Evolutionary conservation across 1,284 basidiomycete species (phyloP).

Genomic region (Phenoliferia sp.): DNA sequence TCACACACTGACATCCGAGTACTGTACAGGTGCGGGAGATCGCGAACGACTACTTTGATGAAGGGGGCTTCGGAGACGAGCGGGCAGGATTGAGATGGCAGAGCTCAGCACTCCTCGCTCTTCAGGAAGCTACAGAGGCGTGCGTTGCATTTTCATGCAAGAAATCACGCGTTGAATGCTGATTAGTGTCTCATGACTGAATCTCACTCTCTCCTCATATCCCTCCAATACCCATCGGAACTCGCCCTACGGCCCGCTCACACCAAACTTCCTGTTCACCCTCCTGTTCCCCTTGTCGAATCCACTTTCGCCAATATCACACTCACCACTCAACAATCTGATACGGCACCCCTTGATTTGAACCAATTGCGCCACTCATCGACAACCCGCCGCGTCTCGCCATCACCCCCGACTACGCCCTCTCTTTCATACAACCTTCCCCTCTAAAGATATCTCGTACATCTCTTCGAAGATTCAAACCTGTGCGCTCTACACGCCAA

Average conservation of each 20-base stretch:
- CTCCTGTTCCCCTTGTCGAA: too few species aligned
- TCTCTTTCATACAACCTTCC: neutral
- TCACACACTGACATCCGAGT: neutral
- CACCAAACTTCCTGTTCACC: too few species aligned
- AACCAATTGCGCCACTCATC: neutral
- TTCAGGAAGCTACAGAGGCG: slow-evolving; percentile 93
- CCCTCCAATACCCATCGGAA: neutral
- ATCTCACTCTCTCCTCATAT: neutral
- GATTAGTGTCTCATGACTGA: too few species aligned
- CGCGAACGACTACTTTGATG: slow-evolving; percentile 55
- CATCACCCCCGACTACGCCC: neutral
- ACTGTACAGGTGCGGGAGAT: slow-evolving; percentile 79
- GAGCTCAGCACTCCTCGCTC: slow-evolving; percentile 76
- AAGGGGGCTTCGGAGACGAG: slow-evolving; percentile 38
- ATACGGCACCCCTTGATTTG: too few species aligned
- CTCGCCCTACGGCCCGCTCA: neutral
- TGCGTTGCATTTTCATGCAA: slow-evolving; percentile 51
- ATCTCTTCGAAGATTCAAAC: slow-evolving; percentile 88
- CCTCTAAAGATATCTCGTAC: slow-evolving; percentile 56
- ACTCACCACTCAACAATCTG: too few species aligned
- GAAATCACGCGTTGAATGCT: too few species aligned
- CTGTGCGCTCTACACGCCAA: slow-evolving; percentile 96
- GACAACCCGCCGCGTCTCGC: neutral
- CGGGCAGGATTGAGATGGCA: slow-evolving; percentile 76
- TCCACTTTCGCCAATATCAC: too few species aligned